A percentile compares a stretch with the other conserved stretches of the same genome.
Conservation (phyloP, 2,329 filamentous ascomycete genomes). For the Leptographium radiaticola region DNA sequence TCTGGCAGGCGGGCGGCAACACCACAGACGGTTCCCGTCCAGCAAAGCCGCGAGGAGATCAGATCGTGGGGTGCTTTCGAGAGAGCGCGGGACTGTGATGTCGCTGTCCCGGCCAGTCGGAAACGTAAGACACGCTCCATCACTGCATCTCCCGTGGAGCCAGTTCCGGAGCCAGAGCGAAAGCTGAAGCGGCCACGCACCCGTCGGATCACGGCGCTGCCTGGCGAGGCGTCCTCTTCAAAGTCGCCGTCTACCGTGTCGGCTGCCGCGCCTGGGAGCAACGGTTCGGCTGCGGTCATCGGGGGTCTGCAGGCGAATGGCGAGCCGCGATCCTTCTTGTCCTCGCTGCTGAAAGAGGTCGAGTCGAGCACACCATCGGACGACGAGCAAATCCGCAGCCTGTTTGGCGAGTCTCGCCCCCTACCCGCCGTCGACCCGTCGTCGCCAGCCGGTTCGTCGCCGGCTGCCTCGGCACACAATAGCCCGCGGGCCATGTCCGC, state of each 20-base stretch:
- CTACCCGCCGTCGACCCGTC: slow-evolving; percentile 18
- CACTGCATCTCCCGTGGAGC: slow-evolving; percentile 57
- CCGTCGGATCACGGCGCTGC: slow-evolving; percentile 43
- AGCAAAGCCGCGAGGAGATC: slow-evolving; percentile 67
- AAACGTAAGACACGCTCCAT: slow-evolving; percentile 64
- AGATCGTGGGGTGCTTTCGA: slow-evolving; percentile 87
- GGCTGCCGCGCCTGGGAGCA: not conserved
- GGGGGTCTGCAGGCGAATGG: slow-evolving; percentile 10
- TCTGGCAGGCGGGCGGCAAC: slow-evolving; percentile 34
- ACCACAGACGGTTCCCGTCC: slow-evolving; percentile 19
- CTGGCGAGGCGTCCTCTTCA: slow-evolving; percentile 29
- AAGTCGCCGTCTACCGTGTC: slow-evolving; percentile 3
- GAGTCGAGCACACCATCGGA: slow-evolving; percentile 51
- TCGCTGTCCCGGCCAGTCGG: slow-evolving; percentile 35
- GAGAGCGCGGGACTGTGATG: slow-evolving; percentile 59
- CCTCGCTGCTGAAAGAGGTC: slow-evolving; percentile 78
- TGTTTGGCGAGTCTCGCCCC: slow-evolving; percentile 21
- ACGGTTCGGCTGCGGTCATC: not conserved
- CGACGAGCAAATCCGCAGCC: slow-evolving; percentile 34
- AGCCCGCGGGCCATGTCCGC: slow-evolving; percentile 54
- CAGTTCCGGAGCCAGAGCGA: slow-evolving; percentile 58
- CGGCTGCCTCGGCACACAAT: slow-evolving; percentile 49
- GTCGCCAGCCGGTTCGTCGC: slow-evolving; percentile 37
- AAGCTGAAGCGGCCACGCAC: slow-evolving; percentile 82
- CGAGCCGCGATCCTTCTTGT: slow-evolving; percentile 65